Evolutionary conservation across 129 eudicot genomes (phyloP), one percentile per base, ranked within the genome.

Genomic region (Apium graveolens): DNA sequence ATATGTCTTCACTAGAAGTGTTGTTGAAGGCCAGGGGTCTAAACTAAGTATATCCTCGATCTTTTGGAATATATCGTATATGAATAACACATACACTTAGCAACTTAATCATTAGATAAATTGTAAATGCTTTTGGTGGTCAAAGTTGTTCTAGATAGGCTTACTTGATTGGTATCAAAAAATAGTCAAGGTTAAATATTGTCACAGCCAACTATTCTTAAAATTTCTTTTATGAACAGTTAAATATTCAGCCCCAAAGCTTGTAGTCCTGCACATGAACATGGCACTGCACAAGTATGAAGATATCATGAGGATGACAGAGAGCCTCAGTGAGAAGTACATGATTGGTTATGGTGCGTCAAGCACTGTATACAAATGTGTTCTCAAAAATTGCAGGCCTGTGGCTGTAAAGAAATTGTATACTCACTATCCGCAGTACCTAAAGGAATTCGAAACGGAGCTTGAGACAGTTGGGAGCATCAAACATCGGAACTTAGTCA

Each of bases 221-320:
- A 41, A 66, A 66, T 66, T 7, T 66, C 37, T 66, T 66, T 5
- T 5, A 27, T 66, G 72, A 20, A 53, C 91, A 86, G 96, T 96
- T 29, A 86, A 73, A 79, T 92, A 96, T 87, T 84, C 97, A 13
- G 75, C 97, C 26, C 99, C 99, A 4, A 96, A 96, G 80, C 97
- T 96, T 57, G 99, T 96, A 73, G 92, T 96, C 79, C 99, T 96
- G 32, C 89, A 96, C 86, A 92, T 96, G 97, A 96, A 96, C 82
- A 85, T 96, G 99, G 99, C 99, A 5, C 96, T 96, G 39, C 99
- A 96, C 77, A 94, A 90, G 42, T 96, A 96, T 57, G 99, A 96
- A 43, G 97, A 96, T 86, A 92, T 96, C 24, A 96, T 96, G 97
- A 82, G 99, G 83, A 92, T 96, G 99, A 96, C 99, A 0, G 99